Base-by-base conservation (phyloP, 2,329 filamentous ascomycete species). In the Juglanconis sp. region DNA sequence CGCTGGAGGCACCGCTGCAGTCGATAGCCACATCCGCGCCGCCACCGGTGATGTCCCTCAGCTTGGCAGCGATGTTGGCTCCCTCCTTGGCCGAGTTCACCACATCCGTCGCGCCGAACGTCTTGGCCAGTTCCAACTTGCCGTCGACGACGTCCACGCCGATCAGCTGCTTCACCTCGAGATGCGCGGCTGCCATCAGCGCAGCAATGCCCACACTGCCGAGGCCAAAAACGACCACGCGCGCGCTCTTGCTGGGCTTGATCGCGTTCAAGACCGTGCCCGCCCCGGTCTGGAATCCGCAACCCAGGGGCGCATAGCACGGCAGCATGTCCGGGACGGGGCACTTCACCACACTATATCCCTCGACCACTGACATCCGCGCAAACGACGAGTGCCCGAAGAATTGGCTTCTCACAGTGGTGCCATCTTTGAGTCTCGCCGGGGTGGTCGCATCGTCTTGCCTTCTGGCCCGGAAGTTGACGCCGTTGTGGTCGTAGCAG, bases 61-160 rank as follows among this genome's bases (percentile, higher is more conserved):
- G 56, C 0, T 65, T 65, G 30, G 66, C 61, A 10, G 67, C 69
- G 11, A 77, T 63, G 54, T 73, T 64, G 0, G 59, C 47, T 4
- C 66, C 59, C 8, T 64, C 61, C 49, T 65, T 46, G 35, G 54
- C 71, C 5, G 72, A 70, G 62, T 77, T 75, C 52, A 79, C 63
- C 0, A 66, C 69, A 35, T 75, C 65, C 11, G 77, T 80, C 3
- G 80, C 80, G 31, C 80, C 80, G 11, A 80, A 69, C 44, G 72
- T 69, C 24, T 67, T 72, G 0, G 79, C 79, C 30, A 81, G 63
- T 31, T 73, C 70, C 11, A 82, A 69, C 24, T 77, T 71, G 4
- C 66, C 65, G 7, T 73, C 67, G 11, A 79, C 71, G 9, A 80
- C 68, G 62, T 82, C 80, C 7, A 81, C 72, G 5, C 74, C 79